A percentile compares a stretch with the other conserved stretches of the same genome.
Evolutionary conservation across 495 filamentous ascomycete species (phyloP).

Genomic region (Penicillium coffeae): DNA sequence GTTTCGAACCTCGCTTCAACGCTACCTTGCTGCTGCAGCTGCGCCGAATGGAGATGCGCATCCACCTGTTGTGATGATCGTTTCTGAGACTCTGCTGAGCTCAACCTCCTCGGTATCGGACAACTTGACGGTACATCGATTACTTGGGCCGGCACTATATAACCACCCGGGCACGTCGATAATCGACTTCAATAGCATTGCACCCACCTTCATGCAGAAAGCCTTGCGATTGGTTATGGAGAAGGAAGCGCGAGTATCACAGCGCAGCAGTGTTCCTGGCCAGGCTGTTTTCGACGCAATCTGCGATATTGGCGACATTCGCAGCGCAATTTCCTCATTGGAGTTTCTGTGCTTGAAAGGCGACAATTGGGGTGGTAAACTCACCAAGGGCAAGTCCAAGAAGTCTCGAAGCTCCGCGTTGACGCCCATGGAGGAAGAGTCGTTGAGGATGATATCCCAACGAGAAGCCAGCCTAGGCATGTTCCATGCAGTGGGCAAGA

Average conservation of each 20-base stretch:
- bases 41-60: constrained; percentile 27
- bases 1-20: constrained; percentile 71
- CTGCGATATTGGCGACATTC: constrained; percentile 82
- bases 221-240: constrained; percentile 73
- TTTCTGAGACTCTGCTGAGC: constrained; percentile 81
- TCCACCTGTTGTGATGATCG: constrained; percentile 79
- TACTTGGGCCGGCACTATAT: constrained; percentile 81
- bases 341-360: constrained; percentile 85
- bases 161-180: constrained; percentile 68
- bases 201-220: constrained; percentile 79
- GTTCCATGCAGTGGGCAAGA: constrained; percentile 94
- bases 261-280: constrained; percentile 62
- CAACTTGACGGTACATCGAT: constrained; percentile 82
- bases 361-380: constrained; percentile 67
- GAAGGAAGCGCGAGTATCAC: constrained; percentile 73
- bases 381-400: constrained; percentile 51
- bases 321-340: constrained; percentile 82
- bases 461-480: constrained; percentile 84
- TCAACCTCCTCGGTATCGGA: constrained; percentile 73
- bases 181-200: constrained; percentile 90
- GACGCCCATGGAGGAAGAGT: constrained; percentile 69
- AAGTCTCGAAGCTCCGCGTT: constrained; percentile 47
- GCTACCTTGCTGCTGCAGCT: constrained; percentile 56
- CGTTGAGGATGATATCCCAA: constrained; percentile 70
- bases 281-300: constrained; percentile 69